Base-by-base conservation (phyloP, 208 protist genomes). In the Leishmania martiniquensis region DNA sequence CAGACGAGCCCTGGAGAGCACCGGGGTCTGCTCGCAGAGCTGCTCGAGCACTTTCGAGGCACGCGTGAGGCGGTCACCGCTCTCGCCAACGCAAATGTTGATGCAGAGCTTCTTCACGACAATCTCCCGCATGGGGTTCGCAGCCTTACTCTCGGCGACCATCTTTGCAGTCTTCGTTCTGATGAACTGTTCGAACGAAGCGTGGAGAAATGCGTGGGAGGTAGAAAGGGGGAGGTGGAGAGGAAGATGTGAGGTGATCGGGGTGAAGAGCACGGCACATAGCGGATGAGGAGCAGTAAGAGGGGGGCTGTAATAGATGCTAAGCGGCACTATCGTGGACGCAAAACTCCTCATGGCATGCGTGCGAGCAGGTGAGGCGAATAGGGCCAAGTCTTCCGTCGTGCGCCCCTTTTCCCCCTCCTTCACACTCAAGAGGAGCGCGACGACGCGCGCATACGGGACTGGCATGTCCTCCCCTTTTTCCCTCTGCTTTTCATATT, bases 71-170 rank as follows among this genome's bases (percentile, higher is more conserved):
- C 96, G 88, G 94, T 99, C 99, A 85, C 99, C 99, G 85, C 87
- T 95, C 91, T 99, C 99, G 87, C 99, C 99, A 83, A 99, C 98
- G 86, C 96, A 99, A 84, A 99, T 99, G 98, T 99, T 99, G 80
- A 99, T 92, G 87, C 98, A 97, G 37, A 99, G 98, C 95, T 99
- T 99, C 77, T 98, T 96, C 78, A 99, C 99, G 60, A 93, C 82
- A 81, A 99, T 99, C 81, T 99, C 91, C 77, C 96, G 91, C 99
- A 99, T 99, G 60, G 91, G 90, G 96, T 99, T 99, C 39, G 86
- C 83, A 32, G 88, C 91, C 88, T 98, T 98, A 78, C 84, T 96
- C 67, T 96, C 91, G 65, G 88, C 90, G 67, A 92, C 87, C 90
- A 92, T 91, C 72, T 82, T 91, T 42, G 67, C 72, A 72, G 68